Conservation (phyloP, 169 alveolate genomes). For the Plasmodium relictum region DNA sequence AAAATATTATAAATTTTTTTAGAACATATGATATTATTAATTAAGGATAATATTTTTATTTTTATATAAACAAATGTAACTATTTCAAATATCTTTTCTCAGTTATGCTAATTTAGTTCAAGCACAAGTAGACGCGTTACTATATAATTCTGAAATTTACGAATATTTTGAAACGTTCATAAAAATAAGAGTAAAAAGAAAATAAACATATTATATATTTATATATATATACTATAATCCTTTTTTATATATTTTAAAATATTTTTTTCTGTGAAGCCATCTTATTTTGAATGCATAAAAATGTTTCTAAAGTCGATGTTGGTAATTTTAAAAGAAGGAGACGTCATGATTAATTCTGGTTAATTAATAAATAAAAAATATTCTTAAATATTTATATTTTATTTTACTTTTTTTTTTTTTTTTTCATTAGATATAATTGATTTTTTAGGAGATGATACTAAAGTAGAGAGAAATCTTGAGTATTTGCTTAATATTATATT, state of each 20-base stretch:
- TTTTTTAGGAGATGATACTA: conserved; percentile 56
- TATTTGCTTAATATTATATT: conserved; percentile 42
- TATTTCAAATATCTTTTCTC: background rate
- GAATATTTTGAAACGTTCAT: conserved; percentile 21
- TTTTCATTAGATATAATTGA: conserved; percentile 33
- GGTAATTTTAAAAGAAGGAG: conserved; percentile 49
- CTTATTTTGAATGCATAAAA: conserved; percentile 44
- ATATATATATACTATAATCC: background rate
- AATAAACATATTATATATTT: background rate
- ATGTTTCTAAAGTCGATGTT: conserved; percentile 52
- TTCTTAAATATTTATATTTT: background rate
- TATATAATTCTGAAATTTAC: conserved; percentile 47
- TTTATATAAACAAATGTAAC: too few species aligned
- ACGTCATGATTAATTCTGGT: conserved; percentile 50
- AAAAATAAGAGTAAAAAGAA: conserved; percentile 46
- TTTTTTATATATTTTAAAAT: background rate
- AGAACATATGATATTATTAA: too few species aligned
- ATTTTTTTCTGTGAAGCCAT: conserved; percentile 11
- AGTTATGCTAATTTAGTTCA: conserved; percentile 61
- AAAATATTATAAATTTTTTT: background rate
- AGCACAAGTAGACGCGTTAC: conserved; percentile 61
- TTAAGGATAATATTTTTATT: too few species aligned
- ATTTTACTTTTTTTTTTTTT: background rate
- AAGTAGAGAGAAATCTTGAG: conserved; percentile 48
- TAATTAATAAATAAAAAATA: background rate